Conservation (phyloP, 768 basidiomycete species). For the Suillus subaureus region DNA sequence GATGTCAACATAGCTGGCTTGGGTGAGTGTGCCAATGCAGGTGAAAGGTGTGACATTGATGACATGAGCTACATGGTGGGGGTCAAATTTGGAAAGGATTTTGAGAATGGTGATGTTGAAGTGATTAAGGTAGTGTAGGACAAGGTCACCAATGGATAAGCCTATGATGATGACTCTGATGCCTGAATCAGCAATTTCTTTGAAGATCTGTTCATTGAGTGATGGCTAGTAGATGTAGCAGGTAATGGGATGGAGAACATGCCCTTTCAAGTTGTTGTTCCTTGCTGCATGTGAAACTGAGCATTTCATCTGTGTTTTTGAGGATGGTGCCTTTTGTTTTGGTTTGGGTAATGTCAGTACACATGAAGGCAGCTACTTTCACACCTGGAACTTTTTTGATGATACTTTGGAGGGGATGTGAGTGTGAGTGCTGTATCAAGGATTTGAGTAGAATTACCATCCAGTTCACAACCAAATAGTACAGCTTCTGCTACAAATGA, state of each 20-base stretch:
- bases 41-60: slow-evolving; percentile 96
- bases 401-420: slow-evolving; percentile 45
- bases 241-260: not conserved
- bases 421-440: not conserved
- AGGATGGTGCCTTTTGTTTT: slow-evolving; percentile 99
- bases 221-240: slow-evolving; percentile 7
- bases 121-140: slow-evolving; percentile 94
- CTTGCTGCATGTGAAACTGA: slow-evolving; percentile 95
- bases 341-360: slow-evolving; percentile 91
- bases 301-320: slow-evolving; percentile 93
- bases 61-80: slow-evolving; percentile 85
- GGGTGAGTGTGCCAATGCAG: slow-evolving; percentile 91
- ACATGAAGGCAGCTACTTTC: slow-evolving; percentile 96
- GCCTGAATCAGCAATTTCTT: slow-evolving; percentile 95
- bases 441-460: slow-evolving; percentile 53
- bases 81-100: slow-evolving; percentile 96
- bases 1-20: slow-evolving; percentile 91
- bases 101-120: slow-evolving; percentile 56
- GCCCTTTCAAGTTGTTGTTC: slow-evolving; percentile 96
- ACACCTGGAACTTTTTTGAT: slow-evolving; percentile 82
- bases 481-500: slow-evolving; percentile 91
- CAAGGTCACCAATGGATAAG: slow-evolving; percentile 91
- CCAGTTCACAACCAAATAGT: slow-evolving; percentile 91
- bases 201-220: slow-evolving; percentile 74
- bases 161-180: slow-evolving; percentile 89